A percentile compares a stretch with the other conserved stretches of the same genome.
Evolutionary conservation across 352 stramenopile species (phyloP).

Genomic region (Globisporangium alternatum): DNA sequence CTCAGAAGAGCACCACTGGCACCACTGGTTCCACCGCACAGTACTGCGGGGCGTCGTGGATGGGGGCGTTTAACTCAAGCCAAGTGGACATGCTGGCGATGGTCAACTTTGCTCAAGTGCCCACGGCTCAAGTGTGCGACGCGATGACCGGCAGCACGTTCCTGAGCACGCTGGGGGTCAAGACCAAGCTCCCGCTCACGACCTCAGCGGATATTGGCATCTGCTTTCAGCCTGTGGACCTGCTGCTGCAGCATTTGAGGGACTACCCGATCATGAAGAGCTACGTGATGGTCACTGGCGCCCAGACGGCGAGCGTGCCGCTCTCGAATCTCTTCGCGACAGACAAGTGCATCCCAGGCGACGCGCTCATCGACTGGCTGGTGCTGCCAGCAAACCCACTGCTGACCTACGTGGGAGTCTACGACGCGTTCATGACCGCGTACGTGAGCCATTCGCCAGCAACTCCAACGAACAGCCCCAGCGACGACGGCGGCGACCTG

Average conservation of each 20-base stretch:
- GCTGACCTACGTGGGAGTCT: conserved; percentile 21
- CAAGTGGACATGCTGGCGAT: conserved; percentile 13
- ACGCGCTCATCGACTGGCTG: conserved; percentile 27
- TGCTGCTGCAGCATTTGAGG: conserved; percentile 29
- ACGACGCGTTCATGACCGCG: conserved; percentile 10
- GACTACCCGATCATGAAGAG: conserved; percentile 30
- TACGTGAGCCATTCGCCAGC: neutral
- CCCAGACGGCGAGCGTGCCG: conserved; percentile 13
- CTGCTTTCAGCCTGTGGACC: conserved; percentile 40
- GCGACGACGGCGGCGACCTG: too few relatives aligned
- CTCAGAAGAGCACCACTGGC: conserved; percentile 20
- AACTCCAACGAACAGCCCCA: neutral
- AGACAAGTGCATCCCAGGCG: conserved; percentile 32
- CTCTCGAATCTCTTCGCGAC: conserved; percentile 37
- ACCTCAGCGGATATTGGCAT: conserved; percentile 31
- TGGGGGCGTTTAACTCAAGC: conserved; percentile 21
- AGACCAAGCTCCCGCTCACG: conserved; percentile 28
- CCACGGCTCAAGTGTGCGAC: conserved; percentile 48
- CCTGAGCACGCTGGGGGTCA: conserved; percentile 26
- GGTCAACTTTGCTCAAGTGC: conserved; percentile 30
- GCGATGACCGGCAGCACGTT: conserved; percentile 36
- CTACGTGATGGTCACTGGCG: conserved; percentile 12
- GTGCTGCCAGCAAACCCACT: conserved; percentile 17
- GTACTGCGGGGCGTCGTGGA: conserved; percentile 31
- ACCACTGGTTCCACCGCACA: conserved; percentile 18